A percentile compares a stretch with the other conserved stretches of the same genome.
Evolutionary conservation across 345 rosid species (phyloP).

Genomic region (Rhodomyrtus tomentosa): DNA sequence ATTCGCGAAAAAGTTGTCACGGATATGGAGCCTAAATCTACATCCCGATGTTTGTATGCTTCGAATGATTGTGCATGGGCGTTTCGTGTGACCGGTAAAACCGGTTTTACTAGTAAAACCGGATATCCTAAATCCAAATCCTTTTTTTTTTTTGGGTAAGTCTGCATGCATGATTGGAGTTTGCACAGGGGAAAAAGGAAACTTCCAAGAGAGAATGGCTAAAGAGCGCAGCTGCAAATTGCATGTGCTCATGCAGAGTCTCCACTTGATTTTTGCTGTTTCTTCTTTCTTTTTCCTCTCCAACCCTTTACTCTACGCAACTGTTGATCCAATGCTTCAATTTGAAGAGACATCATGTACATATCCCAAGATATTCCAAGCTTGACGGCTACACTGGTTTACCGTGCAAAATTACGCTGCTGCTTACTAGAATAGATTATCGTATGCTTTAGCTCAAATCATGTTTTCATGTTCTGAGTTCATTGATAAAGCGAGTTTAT

Average conservation of each 20-base stretch:
- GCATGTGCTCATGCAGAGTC: not conserved
- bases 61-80: not conserved
- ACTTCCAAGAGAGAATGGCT: not conserved
- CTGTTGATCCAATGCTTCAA: not conserved
- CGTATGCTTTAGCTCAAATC: not conserved
- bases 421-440: not conserved
- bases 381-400: not conserved
- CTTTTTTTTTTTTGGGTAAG: too few relatives aligned
- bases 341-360: not conserved
- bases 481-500: not conserved
- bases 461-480: not conserved
- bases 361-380: not conserved
- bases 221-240: not conserved
- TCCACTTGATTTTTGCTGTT: not conserved
- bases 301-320: not conserved
- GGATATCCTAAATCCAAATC: not conserved
- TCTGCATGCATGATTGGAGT: not conserved
- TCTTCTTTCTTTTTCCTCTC: not conserved
- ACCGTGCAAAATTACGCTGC: not conserved
- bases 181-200: not conserved
- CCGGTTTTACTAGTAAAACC: not conserved
- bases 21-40: not conserved
- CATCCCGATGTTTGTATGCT: not conserved
- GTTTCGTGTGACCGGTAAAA: not conserved
- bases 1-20: not conserved